Evolutionary conservation across 768 basidiomycete genomes (phyloP).

Genomic region (Mycena amicta): DNA sequence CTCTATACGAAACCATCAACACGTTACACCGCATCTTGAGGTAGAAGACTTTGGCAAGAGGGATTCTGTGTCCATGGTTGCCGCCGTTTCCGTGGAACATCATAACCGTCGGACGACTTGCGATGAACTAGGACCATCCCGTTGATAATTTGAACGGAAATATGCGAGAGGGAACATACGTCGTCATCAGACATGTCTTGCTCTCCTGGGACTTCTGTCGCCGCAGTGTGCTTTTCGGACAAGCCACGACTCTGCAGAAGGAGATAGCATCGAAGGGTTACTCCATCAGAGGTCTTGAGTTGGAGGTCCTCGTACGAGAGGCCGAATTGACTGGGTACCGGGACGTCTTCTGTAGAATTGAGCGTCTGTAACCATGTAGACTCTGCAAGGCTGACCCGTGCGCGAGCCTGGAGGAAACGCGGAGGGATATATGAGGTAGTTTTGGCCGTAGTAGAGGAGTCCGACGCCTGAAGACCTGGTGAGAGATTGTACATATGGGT

Average conservation of each 20-base stretch:
- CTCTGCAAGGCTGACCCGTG: slow-evolving; percentile 48
- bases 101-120: slow-evolving; percentile 77
- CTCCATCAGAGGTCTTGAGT: slow-evolving; percentile 70
- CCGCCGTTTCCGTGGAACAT: slow-evolving; percentile 95
- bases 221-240: slow-evolving; percentile 35
- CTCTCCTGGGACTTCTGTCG: slow-evolving; percentile 36
- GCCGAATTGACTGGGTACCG: slow-evolving; percentile 66
- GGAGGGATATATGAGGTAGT: slow-evolving; percentile 88
- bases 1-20: slow-evolving; percentile 91
- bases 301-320: slow-evolving; percentile 76
- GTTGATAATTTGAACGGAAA: not conserved
- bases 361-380: slow-evolving; percentile 8
- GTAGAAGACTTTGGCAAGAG: slow-evolving; percentile 82
- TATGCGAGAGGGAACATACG: slow-evolving; percentile 35
- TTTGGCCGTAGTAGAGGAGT: slow-evolving; percentile 84
- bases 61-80: slow-evolving; percentile 88
- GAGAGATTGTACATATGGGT: not conserved
- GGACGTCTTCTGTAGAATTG: slow-evolving; percentile 55
- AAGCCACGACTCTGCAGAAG: slow-evolving; percentile 64
- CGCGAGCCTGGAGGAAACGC: slow-evolving; percentile 79
- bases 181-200: slow-evolving; percentile 61
- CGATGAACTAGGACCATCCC: slow-evolving; percentile 36
- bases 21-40: slow-evolving; percentile 89
- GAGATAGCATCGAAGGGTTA: slow-evolving; percentile 77
- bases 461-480: slow-evolving; percentile 54